phyloP scores from a whole-genome alignment of 352 stramenopile species.

The Pythium guiyangense region DNA sequence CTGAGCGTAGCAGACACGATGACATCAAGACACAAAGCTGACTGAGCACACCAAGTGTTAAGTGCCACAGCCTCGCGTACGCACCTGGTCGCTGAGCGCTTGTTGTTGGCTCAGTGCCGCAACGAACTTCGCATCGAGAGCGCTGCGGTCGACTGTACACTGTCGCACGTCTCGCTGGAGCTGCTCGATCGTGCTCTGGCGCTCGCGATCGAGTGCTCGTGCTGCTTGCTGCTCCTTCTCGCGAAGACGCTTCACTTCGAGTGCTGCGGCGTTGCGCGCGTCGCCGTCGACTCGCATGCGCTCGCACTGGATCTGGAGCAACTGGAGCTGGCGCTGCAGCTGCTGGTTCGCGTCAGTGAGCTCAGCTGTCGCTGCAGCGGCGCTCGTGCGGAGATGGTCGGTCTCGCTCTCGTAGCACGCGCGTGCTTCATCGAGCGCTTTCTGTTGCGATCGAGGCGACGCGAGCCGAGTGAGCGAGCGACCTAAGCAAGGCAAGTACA shows the following conservation, averaged over 20 bases:
- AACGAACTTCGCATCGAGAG: slow-evolving; percentile 23
- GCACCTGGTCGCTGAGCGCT: slow-evolving; percentile 15
- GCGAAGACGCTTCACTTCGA: slow-evolving; percentile 32
- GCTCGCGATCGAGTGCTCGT: slow-evolving; percentile 15
- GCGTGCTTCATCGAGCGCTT: slow-evolving; percentile 13
- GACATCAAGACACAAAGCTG: background rate
- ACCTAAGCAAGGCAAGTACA: background rate
- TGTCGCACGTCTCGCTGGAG: slow-evolving; percentile 26
- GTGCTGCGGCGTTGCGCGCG: slow-evolving; percentile 19
- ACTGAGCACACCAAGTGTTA: background rate
- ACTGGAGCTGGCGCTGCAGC: slow-evolving; percentile 30
- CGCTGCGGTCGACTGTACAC: slow-evolving; percentile 16
- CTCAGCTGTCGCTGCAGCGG: slow-evolving; percentile 11
- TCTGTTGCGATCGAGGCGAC: background rate
- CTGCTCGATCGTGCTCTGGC: slow-evolving; percentile 22
- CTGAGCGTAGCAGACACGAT: background rate
- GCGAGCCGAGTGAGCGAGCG: background rate
- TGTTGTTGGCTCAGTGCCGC: slow-evolving; percentile 21
- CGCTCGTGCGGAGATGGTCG: slow-evolving; percentile 24
- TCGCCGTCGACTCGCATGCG: slow-evolving; percentile 34
- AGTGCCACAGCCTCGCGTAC: background rate
- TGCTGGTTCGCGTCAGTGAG: slow-evolving; percentile 30
- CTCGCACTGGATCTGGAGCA: slow-evolving; percentile 33
- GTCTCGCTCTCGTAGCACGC: slow-evolving; percentile 19
- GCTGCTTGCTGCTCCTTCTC: slow-evolving; percentile 34